These are phyloP conservation scores for Microsporum canis DNA, from an alignment of 2,329 filamentous ascomycete species.

Conservation along the genomic window DNA sequence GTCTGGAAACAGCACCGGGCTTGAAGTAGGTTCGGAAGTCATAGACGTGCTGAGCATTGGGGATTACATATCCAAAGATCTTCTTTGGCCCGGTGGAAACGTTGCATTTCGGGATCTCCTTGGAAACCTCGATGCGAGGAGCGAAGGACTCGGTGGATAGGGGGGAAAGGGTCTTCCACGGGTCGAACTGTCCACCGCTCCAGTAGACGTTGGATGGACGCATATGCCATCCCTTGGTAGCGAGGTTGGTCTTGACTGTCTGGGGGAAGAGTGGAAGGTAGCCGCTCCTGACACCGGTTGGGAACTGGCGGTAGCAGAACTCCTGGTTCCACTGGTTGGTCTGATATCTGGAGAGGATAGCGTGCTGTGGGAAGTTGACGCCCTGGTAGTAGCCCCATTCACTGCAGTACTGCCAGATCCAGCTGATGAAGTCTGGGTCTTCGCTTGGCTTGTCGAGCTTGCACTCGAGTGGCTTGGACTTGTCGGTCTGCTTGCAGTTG, in stretches of 20 bases:
- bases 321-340: slow-evolving; percentile 35
- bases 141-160: slow-evolving; percentile 33
- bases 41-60: slow-evolving; percentile 39
- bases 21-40: slow-evolving; percentile 33
- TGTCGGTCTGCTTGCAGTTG: slow-evolving; percentile 29
- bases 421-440: slow-evolving; percentile 32
- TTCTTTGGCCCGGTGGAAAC: slow-evolving; percentile 24
- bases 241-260: slow-evolving; percentile 29
- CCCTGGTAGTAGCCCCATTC: slow-evolving; percentile 43
- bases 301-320: slow-evolving; percentile 41
- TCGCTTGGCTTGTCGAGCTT: slow-evolving; percentile 26
- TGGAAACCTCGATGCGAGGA: slow-evolving; percentile 30
- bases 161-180: slow-evolving; percentile 40
- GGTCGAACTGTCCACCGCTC: slow-evolving; percentile 41
- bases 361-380: slow-evolving; percentile 38
- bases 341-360: slow-evolving; percentile 39
- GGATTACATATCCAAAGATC: slow-evolving; percentile 41
- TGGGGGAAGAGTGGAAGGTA: slow-evolving; percentile 35
- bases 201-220: slow-evolving; percentile 44
- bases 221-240: slow-evolving; percentile 42
- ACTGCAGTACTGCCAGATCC: slow-evolving; percentile 44
- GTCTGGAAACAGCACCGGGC: slow-evolving; percentile 25
- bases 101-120: slow-evolving; percentile 36
- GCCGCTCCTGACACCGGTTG: slow-evolving; percentile 28
- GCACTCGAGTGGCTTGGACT: slow-evolving; percentile 23